These are phyloP conservation scores for Blastocladiella britannica DNA, from an alignment of 192 early-diverging fungal genomes.

Conservation along the genomic window DNA sequence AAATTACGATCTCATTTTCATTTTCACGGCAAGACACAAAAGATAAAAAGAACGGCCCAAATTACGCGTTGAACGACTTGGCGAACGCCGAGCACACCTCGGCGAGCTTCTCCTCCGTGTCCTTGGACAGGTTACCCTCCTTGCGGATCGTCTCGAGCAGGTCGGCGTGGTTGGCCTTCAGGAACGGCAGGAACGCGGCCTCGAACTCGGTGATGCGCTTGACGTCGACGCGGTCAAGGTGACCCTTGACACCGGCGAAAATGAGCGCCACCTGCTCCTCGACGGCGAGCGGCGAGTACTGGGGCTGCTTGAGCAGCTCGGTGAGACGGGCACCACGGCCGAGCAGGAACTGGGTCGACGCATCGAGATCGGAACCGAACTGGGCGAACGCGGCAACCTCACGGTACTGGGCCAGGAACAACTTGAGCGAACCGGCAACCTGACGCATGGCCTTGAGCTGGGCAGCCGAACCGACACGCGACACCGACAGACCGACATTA, in stretches of 20 bases:
- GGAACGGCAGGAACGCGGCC: constrained; percentile 64
- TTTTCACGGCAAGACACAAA: too few species aligned
- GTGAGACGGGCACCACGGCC: constrained; percentile 99
- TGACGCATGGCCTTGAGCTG: constrained; percentile 99
- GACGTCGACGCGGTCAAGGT: constrained; percentile 95
- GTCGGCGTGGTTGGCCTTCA: constrained; percentile 71
- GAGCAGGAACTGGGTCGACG: constrained; percentile 96
- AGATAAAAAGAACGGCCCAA: too few species aligned
- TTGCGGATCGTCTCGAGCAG: constrained; percentile 76
- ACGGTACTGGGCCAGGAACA: constrained; percentile 99
- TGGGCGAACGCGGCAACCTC: constrained; percentile 99
- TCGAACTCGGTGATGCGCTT: constrained; percentile 88
- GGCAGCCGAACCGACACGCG: constrained; percentile 98
- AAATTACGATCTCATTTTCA: too few species aligned
- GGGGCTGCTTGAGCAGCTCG: constrained; percentile 98
- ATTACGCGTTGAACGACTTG: constrained; percentile 69
- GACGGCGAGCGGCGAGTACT: constrained; percentile 87
- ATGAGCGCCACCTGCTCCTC: constrained; percentile 97
- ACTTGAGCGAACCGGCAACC: constrained; percentile 98
- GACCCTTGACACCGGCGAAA: constrained; percentile 98
- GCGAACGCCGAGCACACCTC: constrained; percentile 54
- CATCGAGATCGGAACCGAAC: constrained; percentile 99
- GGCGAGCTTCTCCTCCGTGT: constrained; percentile 83
- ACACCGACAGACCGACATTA: constrained; percentile 99
- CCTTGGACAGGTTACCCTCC: constrained; percentile 68